Base-by-base conservation (phyloP, 225 moss, liverwort and hornwort genomes). In the Physcomitrium patens region DNA sequence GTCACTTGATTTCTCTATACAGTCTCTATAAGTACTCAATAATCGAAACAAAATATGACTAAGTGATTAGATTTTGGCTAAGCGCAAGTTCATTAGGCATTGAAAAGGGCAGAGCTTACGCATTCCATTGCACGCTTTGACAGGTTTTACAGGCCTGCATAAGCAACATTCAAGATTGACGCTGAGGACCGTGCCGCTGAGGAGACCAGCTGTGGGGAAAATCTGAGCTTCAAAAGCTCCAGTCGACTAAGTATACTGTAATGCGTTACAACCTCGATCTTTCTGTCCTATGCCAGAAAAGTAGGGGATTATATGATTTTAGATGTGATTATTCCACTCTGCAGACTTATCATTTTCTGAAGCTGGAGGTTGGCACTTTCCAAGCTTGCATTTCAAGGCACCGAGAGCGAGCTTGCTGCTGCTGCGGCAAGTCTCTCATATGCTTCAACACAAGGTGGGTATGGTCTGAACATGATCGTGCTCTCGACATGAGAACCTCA, bases 21-120 rank as follows among this genome's bases (percentile, higher is more conserved):
- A 37, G 7, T 7, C 4, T 37, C 31, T 37, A 37, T 37, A 0
- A 37, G 31, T 37, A 37, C 5, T 7, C 2, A 37, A 2, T 0
- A 37, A 7, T 37, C 31, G 31, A 37, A 37, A 37, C 31, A 37
- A 37, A 2, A 22, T 5, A 66, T 49, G 42, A 17, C 64, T 75
- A 54, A 52, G 54, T 17, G 28, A 61, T 41, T 20, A 37, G 18
- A 31, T 45, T 69, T 69, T 53, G 20, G 12, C 8, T 48, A 31
- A 67, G 76, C 85, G 64, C 85, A 92, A 80, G 92, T 92, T 45
- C 88, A 92, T 69, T 82, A 82, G 66, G 84, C 69, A 54, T 78
- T 97, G 76, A 92, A 92, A 63, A 85, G 69, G 78, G 68, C 71
- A 51, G 81, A 89, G 44, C 88, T 88, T 55, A 84, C 80, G 26